Base-by-base conservation (phyloP, 495 filamentous ascomycete species). In the Neurospora sp. region DNA sequence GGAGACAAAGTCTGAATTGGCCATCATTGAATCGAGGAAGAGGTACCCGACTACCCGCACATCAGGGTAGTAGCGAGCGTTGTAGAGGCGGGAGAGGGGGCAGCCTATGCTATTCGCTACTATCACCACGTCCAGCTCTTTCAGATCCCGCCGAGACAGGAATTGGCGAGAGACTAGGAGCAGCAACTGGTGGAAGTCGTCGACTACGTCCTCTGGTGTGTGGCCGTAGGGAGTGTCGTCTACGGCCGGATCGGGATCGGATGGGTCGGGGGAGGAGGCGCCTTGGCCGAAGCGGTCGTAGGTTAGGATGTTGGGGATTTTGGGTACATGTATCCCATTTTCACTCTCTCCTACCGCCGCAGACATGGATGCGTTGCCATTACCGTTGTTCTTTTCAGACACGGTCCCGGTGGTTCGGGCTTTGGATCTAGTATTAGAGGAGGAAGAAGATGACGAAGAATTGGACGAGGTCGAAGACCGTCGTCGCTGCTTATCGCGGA, bases 281-380 rank as follows among this genome's bases (percentile, higher is more conserved):
- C 89, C 89, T 77, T 91, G 89, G 39, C 89, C 89, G 75, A 84
- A 90, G 45, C 90, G 88, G 80, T 92, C 90, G 75, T 90, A 91
- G 65, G 84, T 84, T 4, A 92, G 83, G 38, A 90, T 81, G 4
- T 77, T 69, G 4, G 79, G 76, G 27, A 76, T 78, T 9, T 73
- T 70, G 18, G 44, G n/a, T 45, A 45, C 27, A 31, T 31, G 44
- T 45, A 10, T 20, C 8, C 44, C 44, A 20, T 45, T 7, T 42
- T 18, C 40, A 41, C 14, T 42, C 0, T 42, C 40, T 42, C 40
- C 40, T 42, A 16, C 40, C 14, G 40, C 40, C 40, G 40, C 40
- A 42, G 40, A 31, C 3, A 31, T 3, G 27, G 27, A 42, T 42
- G 40, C 12, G 14, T 42, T 7, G 5, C 40, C 40, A 14, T 42